Evolutionary conservation across 768 basidiomycete genomes (phyloP), one percentile per base, ranked within the genome.

Genomic region (Gloeophyllum trabeum): DNA sequence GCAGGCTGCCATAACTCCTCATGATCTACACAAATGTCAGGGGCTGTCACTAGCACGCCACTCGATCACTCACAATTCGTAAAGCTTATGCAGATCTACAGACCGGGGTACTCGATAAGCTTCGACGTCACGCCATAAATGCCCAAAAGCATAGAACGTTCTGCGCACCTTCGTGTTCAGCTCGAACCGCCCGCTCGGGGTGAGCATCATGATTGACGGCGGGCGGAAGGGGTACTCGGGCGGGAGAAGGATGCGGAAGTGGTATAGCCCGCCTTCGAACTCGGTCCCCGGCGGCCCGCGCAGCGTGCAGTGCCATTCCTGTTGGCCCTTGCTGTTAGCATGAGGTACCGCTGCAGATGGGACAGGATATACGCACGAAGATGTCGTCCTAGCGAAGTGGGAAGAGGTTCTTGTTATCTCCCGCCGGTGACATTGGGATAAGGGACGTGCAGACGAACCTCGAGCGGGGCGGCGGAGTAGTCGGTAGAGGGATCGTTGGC

Each of bases 1-100:
- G 91, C 90, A 26, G 94, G 94, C 60, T 97, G 92, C 94, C 94
- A 98, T 24, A 88, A 70, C 51, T 97, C 94, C 61, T 92, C 89
- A 50, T 97, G 92, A 67, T 94, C 85, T 89, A 52, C 32, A 45
- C 20, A 19, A 28, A 21, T 43, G 40, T 23, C 52, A 58, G 24
- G 32, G 53, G 56, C 21, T 41, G 32, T 38, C 46, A 25, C 24
- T 39, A 44, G 47, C 47, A 45, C n/a, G 43, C 13, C 46, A 40
- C 43, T 38, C n/a, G n/a, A 38, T 32, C 24, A 68, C 81, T 42
- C 53, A 91, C 87, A 92, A 50, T 71, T 91, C 35, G 87, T 92
- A 59, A 91, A 92, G 57, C 87, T 91, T 53, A 92, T 90, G 59
- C 89, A 92, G 44, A 92, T 89, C 89, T 91, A 45, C 14, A 18